Evolutionary conservation across 2,329 filamentous ascomycete genomes (phyloP), one percentile per base, ranked within the genome.

Genomic region (Colletotrichum karsti): DNA sequence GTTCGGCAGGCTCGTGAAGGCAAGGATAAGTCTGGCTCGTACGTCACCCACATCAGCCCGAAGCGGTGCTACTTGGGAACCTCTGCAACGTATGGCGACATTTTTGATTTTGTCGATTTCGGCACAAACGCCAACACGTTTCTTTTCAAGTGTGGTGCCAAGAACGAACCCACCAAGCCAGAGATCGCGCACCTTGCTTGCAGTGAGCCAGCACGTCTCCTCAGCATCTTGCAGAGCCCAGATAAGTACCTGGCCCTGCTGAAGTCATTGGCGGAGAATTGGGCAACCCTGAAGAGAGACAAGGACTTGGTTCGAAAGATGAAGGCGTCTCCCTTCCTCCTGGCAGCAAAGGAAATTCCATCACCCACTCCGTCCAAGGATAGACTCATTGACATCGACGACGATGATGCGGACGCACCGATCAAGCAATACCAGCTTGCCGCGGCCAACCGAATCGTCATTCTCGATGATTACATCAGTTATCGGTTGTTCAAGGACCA

Each of bases 61-160:
- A 87, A 86, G 50, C 85, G 90, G 42, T 94, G 92, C 70, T 99
- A 97, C 77, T 85, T 99, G 2, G 96, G 96, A 8, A 91, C 72
- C 28, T 90, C 87, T 6, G 77, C 81, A 2, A 85, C 84, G 7
- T 99, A 97, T 74, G 92, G 90, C 10, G 93, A 97, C 33, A 97
- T 99, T 33, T 97, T 99, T 72, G 94, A 98, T 76, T 99, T 98
- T 79, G 95, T 98, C 13, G 93, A 98, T 77, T 99, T 98, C 81
- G 94, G 95, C 0, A 82, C 86, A 35, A 91, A 95, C 76, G 95
- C 93, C 2, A 98, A 98, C 74, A 85, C 92, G 0, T 99, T 99
- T 74, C 82, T 99, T 18, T 88, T 94, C 73, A 93, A 93, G 70
- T 93, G 95, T 71, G 96, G 96, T 9, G 95, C 94, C 3, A 98